Evolutionary conservation across 2,329 filamentous ascomycete species (phyloP).

Genomic region (Ramichloridium luteum): DNA sequence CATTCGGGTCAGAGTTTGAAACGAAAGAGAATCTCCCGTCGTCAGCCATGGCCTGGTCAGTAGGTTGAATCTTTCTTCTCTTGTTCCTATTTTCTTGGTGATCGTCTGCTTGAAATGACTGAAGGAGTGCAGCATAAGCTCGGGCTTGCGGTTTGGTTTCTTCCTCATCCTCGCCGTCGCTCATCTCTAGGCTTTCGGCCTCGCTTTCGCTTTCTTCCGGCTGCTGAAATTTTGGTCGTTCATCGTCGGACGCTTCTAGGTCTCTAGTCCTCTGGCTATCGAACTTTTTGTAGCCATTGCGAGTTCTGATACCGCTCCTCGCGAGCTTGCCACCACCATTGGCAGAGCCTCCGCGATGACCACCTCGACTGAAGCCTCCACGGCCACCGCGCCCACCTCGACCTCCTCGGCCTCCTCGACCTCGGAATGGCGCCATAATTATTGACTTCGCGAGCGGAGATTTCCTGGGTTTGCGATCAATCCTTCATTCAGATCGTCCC

Average conservation of each 20-base stretch:
- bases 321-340: conserved; percentile 16
- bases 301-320: conserved; percentile 23
- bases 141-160: conserved; percentile 18
- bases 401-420: conserved; percentile 19
- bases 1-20: conserved; percentile 28
- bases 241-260: conserved; percentile 19
- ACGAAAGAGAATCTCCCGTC: conserved; percentile 4
- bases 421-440: conserved; percentile 20
- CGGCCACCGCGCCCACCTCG: conserved; percentile 23
- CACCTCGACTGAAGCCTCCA: conserved; percentile 22
- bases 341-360: conserved; percentile 13
- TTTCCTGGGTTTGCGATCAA: too few relatives aligned
- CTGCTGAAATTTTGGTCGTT: conserved; percentile 9
- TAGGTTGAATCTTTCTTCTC: conserved; percentile 38
- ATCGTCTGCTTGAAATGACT: conserved; percentile 37
- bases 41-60: conserved; percentile 3
- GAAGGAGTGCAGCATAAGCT: conserved; percentile 46
- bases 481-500: too few relatives aligned
- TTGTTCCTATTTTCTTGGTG: conserved; percentile 35
- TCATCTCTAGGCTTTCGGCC: conserved; percentile 12
- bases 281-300: conserved; percentile 23
- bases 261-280: conserved; percentile 25
- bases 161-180: conserved; percentile 24
- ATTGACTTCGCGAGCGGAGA: too few relatives aligned
- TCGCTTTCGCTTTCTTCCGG: conserved; percentile 17